Conservation (phyloP, 257 asterid genomes). For the Scutellaria minor region DNA sequence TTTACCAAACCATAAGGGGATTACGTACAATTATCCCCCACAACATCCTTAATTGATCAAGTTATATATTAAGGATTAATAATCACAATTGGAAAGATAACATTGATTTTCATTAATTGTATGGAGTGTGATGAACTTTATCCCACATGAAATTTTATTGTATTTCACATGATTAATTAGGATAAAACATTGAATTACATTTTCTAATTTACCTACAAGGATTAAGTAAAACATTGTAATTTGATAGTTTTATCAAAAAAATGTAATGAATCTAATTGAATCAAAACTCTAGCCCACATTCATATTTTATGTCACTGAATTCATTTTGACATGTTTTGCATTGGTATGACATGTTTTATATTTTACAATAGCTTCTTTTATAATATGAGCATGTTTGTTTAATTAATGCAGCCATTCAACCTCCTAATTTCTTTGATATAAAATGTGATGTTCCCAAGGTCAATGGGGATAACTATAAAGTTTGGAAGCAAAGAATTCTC, state of each 20-base stretch:
- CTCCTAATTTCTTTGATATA: background rate
- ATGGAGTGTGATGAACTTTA: background rate
- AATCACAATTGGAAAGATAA: no score
- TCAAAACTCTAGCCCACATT: constrained; percentile 1
- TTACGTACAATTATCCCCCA: no score
- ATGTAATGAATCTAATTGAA: background rate
- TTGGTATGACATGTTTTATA: background rate
- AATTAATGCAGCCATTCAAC: background rate
- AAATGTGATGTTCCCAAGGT: background rate
- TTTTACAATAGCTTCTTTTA: background rate
- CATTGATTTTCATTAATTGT: background rate
- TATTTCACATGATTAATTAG: constrained; percentile 11
- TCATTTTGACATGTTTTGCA: background rate
- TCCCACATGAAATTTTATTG: background rate
- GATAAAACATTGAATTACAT: background rate
- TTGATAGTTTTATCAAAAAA: constrained; percentile 16
- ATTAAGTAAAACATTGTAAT: background rate
- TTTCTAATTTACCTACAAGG: constrained; percentile 10
- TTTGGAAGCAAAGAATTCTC: background rate
- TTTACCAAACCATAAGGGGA: no score
- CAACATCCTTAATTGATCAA: no score
- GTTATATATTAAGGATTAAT: no score
- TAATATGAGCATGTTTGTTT: background rate
- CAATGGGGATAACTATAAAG: background rate
- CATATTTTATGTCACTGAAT: constrained; percentile 12